Percentiles rank a stretch among this genome's conserved stretches.
Conservation (phyloP, 2,329 filamentous ascomycete species). For the Cadophora sp. region DNA sequence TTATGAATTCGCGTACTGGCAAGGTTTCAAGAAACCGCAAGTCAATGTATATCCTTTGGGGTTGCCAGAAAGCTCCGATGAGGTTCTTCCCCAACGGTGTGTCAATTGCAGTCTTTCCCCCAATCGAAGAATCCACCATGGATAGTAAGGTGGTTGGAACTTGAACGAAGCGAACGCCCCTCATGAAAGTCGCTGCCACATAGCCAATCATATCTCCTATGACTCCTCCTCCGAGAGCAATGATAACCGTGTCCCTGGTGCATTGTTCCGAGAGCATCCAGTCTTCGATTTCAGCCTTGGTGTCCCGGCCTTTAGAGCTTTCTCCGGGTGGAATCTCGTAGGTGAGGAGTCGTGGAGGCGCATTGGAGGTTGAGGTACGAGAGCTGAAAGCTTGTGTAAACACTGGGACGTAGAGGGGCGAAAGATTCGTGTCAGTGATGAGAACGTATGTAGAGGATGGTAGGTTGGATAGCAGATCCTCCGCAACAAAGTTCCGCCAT, state of each 20-base stretch:
- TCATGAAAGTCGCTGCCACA: conserved; percentile 98
- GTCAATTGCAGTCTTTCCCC: conserved; percentile 98
- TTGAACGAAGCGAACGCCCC: conserved; percentile 93
- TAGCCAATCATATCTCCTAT: conserved; percentile 99
- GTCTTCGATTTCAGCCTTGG: conserved; percentile 95
- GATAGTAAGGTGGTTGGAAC: conserved; percentile 93
- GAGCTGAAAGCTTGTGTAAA: conserved; percentile 73
- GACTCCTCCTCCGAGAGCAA: conserved; percentile 93
- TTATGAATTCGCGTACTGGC: conserved; percentile 91
- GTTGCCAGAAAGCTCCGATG: conserved; percentile 96
- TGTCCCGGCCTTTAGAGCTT: conserved; percentile 89
- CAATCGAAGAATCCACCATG: conserved; percentile 99
- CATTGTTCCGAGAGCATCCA: conserved; percentile 95
- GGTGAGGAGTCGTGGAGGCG: conserved; percentile 74
- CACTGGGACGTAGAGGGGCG: conserved; percentile 76
- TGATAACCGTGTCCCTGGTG: conserved; percentile 91
- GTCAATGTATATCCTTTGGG: conserved; percentile 92
- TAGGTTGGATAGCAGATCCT: conserved; percentile 80
- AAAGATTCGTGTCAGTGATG: conserved; percentile 94
- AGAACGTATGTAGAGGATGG: conserved; percentile 92
- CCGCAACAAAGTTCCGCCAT: conserved; percentile 81
- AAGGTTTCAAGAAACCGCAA: conserved; percentile 89
- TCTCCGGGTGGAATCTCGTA: conserved; percentile 91
- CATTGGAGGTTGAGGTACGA: conserved; percentile 47
- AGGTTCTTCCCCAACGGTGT: conserved; percentile 96